These are phyloP conservation scores for Penicillium cataractarum DNA, from an alignment of 495 filamentous ascomycete species.

Conservation along the genomic window DNA sequence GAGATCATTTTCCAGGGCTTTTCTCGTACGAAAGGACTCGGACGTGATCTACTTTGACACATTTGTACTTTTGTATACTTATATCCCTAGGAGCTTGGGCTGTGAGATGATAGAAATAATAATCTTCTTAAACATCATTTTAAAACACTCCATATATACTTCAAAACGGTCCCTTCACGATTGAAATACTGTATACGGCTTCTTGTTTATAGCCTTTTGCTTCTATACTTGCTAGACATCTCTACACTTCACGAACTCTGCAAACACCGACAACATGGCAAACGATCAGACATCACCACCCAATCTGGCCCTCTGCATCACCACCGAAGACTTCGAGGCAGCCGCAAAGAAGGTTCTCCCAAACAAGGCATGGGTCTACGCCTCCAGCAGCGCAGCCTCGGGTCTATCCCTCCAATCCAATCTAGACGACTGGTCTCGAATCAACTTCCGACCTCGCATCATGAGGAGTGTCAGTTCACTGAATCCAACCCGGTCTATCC, in stretches of 20 bases:
- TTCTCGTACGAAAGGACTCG: background rate
- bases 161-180: too few relatives aligned
- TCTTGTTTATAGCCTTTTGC: too few relatives aligned
- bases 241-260: too few relatives aligned
- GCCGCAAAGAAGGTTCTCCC: conserved; percentile 9
- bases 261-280: background rate
- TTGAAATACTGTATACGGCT: too few relatives aligned
- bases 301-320: background rate
- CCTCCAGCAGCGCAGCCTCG: conserved; percentile 24
- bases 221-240: too few relatives aligned
- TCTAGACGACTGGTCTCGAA: conserved; percentile 28
- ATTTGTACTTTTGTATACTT: background rate
- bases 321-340: background rate
- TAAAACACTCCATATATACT: too few relatives aligned
- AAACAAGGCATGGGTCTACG: conserved; percentile 29
- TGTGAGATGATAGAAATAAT: too few relatives aligned
- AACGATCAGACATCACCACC: background rate
- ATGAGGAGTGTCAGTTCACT: conserved; percentile 25
- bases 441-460: conserved; percentile 29
- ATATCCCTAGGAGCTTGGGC: background rate
- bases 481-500: conserved; percentile 17
- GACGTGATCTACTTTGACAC: background rate
- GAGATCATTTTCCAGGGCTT: background rate
- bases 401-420: conserved; percentile 24
- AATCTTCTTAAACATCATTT: too few relatives aligned